Percentiles rank a stretch among this genome's conserved stretches.
phyloP scores from a whole-genome alignment of 2,329 filamentous ascomycete genomes.

The Zarea fungicola region DNA sequence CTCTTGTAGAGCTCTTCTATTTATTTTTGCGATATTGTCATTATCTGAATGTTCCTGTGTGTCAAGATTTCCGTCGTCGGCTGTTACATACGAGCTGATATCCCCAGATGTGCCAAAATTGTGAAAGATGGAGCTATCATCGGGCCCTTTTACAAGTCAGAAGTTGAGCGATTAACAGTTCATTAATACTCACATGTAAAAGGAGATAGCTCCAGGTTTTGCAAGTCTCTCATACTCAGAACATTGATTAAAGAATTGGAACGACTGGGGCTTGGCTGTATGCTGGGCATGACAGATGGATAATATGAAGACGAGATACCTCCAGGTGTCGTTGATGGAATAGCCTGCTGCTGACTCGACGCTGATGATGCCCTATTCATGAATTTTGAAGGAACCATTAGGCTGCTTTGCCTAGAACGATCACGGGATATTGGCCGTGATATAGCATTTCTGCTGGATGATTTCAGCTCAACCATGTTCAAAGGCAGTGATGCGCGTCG shows the following conservation, averaged over 20 bases:
- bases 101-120: constrained; percentile 20
- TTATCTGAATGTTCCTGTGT: background rate
- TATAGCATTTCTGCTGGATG: background rate
- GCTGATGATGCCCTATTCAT: background rate
- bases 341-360: constrained; percentile 3
- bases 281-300: constrained; percentile 28
- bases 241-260: constrained; percentile 23
- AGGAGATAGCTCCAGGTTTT: constrained; percentile 31
- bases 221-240: constrained; percentile 27
- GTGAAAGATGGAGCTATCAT: constrained; percentile 16
- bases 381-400: background rate
- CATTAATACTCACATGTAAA: constrained; percentile 25
- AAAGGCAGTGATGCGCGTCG: background rate
- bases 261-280: constrained; percentile 27
- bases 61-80: constrained; percentile 16
- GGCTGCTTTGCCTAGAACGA: background rate
- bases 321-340: constrained; percentile 18
- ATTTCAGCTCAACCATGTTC: background rate
- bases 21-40: background rate
- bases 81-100: constrained; percentile 22
- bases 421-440: background rate
- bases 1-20: background rate
- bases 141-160: constrained; percentile 19
- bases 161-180: background rate
- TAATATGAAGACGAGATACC: constrained; percentile 28